Percentiles rank a stretch among this genome's conserved stretches.
phyloP scores from a whole-genome alignment of 306 rosid genomes.

The Prunus padus region DNA sequence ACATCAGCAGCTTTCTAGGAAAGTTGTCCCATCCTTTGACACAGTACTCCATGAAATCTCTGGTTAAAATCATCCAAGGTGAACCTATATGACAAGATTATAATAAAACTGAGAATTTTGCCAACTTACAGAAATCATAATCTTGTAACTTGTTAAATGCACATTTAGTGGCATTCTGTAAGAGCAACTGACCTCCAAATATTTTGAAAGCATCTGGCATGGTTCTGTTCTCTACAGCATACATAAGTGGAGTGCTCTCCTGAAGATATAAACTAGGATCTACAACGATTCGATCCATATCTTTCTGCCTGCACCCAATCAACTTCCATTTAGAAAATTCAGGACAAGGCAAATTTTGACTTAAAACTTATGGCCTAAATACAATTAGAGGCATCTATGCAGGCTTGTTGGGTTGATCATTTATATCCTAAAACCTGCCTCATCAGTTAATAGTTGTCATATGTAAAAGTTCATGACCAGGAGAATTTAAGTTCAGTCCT shows the following conservation, averaged over 20 bases:
- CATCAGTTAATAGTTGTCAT: too few relatives aligned
- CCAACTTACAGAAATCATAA: background rate
- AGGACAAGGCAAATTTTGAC: background rate
- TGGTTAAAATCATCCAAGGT: slow-evolving; percentile 62
- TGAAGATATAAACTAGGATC: slow-evolving; percentile 56
- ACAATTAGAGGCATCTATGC: too few relatives aligned
- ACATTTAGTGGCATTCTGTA: background rate
- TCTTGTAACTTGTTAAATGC: background rate
- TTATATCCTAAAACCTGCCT: too few relatives aligned
- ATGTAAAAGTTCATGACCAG: too few relatives aligned
- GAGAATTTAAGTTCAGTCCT: too few relatives aligned
- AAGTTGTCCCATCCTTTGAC: slow-evolving; percentile 70
- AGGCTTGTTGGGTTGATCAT: too few relatives aligned
- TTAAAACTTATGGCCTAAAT: background rate
- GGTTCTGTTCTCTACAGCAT: slow-evolving; percentile 57
- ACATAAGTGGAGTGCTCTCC: slow-evolving; percentile 46
- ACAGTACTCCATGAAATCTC: slow-evolving; percentile 63
- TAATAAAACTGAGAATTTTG: background rate
- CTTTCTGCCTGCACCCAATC: slow-evolving; percentile 41
- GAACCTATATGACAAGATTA: slow-evolving; percentile 44
- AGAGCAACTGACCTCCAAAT: slow-evolving; percentile 46
- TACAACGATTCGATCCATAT: slow-evolving; percentile 51
- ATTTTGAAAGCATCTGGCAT: slow-evolving; percentile 59
- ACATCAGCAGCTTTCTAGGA: slow-evolving; percentile 66
- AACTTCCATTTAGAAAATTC: background rate